These are phyloP conservation scores for Candida tetrigidarum DNA, from an alignment of 1,139 yeast genomes.

Conservation along the genomic window DNA sequence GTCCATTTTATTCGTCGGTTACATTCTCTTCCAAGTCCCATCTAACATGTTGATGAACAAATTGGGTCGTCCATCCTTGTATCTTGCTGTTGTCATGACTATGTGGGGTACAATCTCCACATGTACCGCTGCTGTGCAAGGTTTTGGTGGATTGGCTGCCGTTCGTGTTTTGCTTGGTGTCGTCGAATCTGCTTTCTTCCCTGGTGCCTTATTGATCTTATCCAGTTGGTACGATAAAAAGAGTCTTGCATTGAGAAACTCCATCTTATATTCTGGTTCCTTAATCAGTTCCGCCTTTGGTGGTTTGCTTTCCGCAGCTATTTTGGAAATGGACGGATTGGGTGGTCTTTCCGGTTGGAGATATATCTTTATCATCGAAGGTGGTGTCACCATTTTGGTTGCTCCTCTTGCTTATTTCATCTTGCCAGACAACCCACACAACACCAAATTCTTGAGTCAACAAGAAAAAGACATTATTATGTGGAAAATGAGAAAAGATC, in stretches of 20 bases:
- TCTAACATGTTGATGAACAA: constrained; percentile 53
- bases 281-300: constrained; percentile 83
- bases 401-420: constrained; percentile 61
- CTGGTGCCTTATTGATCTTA: constrained; percentile 52
- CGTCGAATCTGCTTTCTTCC: constrained; percentile 63
- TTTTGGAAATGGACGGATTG: constrained; percentile 43
- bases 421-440: constrained; percentile 72
- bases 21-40: constrained; percentile 63
- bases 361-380: constrained; percentile 77
- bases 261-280: constrained; percentile 65
- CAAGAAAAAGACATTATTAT: constrained; percentile 54
- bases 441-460: constrained; percentile 51
- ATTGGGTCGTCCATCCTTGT: constrained; percentile 53
- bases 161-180: constrained; percentile 47
- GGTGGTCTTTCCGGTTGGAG: constrained; percentile 60
- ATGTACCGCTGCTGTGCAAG: constrained; percentile 35
- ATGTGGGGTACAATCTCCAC: constrained; percentile 58
- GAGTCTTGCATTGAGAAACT: constrained; percentile 55
- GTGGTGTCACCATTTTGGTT: constrained; percentile 65
- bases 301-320: constrained; percentile 63
- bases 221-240: constrained; percentile 54
- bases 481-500: constrained; percentile 44
- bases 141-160: constrained; percentile 36
- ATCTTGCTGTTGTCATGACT: constrained; percentile 54
- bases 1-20: constrained; percentile 63